These are phyloP conservation scores for Rhododendron molle DNA, from an alignment of 148 eudicot species.

Conservation along the genomic window DNA sequence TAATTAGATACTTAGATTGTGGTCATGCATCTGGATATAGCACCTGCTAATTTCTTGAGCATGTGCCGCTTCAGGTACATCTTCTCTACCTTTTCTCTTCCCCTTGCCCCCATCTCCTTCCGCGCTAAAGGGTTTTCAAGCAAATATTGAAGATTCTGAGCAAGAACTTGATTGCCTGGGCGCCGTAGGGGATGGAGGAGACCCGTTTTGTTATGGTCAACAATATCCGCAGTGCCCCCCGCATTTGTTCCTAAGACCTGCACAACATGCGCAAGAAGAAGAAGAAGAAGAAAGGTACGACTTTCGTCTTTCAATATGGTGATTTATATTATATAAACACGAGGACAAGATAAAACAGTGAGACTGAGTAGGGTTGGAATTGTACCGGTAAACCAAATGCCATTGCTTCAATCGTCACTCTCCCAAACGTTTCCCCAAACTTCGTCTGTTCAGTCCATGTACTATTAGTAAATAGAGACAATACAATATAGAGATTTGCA, in stretches of 20 bases:
- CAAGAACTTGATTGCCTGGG: conserved; percentile 55
- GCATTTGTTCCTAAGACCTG: conserved; percentile 98
- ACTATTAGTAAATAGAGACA: neutral
- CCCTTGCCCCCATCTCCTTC: conserved; percentile 73
- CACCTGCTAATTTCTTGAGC: conserved; percentile 74
- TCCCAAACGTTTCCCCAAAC: conserved; percentile 95
- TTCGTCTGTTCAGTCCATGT: conserved; percentile 39
- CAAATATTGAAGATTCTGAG: conserved; percentile 61
- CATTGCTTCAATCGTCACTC: conserved; percentile 98
- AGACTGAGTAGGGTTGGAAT: conserved; percentile 16
- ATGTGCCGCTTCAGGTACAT: conserved; percentile 83
- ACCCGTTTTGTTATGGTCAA: conserved; percentile 77
- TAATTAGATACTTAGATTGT: neutral
- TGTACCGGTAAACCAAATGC: conserved; percentile 92
- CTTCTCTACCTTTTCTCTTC: conserved; percentile 75
- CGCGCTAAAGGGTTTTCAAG: conserved; percentile 59
- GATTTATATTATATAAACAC: neutral
- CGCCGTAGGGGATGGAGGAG: conserved; percentile 79
- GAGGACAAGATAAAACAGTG: neutral
- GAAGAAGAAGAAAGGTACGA: too few species aligned
- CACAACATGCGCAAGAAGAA: neutral
- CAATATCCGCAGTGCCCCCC: conserved; percentile 89
- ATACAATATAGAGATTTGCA: neutral
- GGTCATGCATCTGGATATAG: conserved; percentile 72
- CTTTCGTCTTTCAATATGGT: neutral